A percentile compares a stretch with the other conserved stretches of the same genome.
These are phyloP conservation scores for Tuber aestivum DNA, from an alignment of 495 filamentous ascomycete genomes.

Conservation along the genomic window DNA sequence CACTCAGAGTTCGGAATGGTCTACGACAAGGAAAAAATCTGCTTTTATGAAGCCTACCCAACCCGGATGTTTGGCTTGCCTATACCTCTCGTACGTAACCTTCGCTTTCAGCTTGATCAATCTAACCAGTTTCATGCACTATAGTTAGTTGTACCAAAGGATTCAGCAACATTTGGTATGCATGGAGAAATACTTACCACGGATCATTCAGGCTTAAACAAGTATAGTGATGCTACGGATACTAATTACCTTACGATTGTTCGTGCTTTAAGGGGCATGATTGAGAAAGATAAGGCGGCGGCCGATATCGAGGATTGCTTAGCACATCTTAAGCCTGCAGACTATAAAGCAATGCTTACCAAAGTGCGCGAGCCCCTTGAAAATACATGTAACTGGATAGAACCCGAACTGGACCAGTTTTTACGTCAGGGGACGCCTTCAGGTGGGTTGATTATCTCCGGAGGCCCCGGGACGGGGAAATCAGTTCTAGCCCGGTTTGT, in stretches of 20 bases:
- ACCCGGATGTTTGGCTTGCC: conserved; percentile 1
- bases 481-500: no score
- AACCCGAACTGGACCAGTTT: not conserved
- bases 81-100: conserved; percentile 5
- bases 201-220: conserved; percentile 14
- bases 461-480: no score
- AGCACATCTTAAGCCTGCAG: conserved; percentile 6
- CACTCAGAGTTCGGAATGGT: not conserved
- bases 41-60: conserved; percentile 7
- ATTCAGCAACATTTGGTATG: not conserved
- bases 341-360: not conserved
- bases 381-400: not conserved
- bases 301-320: not conserved
- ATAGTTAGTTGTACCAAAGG: not conserved
- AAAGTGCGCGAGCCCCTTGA: not conserved
- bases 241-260: conserved; percentile 8
- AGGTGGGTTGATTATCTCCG: no score
- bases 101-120: not conserved
- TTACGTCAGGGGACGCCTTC: not conserved
- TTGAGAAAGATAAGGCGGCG: conserved; percentile 6
- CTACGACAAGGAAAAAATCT: not conserved
- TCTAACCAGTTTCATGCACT: no score
- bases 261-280: conserved; percentile 2
- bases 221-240: not conserved
- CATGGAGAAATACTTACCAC: not conserved